Base-by-base conservation (phyloP, 148 eudicot species). In the Oxyria digyna region DNA sequence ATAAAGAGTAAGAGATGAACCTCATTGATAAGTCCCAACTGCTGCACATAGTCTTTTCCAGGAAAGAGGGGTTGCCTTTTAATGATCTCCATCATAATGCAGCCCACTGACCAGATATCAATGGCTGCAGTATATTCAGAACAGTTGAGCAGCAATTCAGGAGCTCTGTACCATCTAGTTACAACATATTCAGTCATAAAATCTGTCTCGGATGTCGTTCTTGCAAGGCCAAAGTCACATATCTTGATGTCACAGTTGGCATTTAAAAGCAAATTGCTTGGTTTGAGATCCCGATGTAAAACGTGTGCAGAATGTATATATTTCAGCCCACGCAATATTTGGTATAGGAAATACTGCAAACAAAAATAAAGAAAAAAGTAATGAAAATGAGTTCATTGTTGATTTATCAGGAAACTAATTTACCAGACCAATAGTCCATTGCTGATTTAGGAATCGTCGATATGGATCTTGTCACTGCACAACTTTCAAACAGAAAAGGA, bases 101-200 rank as follows among this genome's bases (percentile, higher is more conserved):
- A 93, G 66, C 98, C 98, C 74, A 93, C 96, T 48, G 98, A 87
- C 98, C 98, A 93, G 67, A 93, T 86, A 80, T 93, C 98, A 69
- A 93, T 89, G 9, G 98, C 96, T 17, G 91, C 83, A 33, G 94
- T 89, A 71, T 89, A 93, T 70, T 93, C 98, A 3, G 97, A 85
- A 79, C 98, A 93, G 67, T 93, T 93, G 54, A 93, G 97, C 50
- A 93, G 73, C 82, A 93, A 72, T 71, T 93, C 98, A 64, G 98
- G 98, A 42, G 98, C 97, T 63, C 98, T 81, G 73, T 93, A 93
- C 98, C 98, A 93, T 73, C 98, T 83, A 43, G 98, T 93, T 64
- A 93, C 98, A 74, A 93, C 98, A 82, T 93, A 93, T 80, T 93
- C 98, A 11, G 98, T 93, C 98, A 93, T 93, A 38, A 86, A 83